Evolutionary conservation across 805 yeast species (phyloP), one percentile per base, ranked within the genome.

Genomic region (Kazachstania taianensis): DNA sequence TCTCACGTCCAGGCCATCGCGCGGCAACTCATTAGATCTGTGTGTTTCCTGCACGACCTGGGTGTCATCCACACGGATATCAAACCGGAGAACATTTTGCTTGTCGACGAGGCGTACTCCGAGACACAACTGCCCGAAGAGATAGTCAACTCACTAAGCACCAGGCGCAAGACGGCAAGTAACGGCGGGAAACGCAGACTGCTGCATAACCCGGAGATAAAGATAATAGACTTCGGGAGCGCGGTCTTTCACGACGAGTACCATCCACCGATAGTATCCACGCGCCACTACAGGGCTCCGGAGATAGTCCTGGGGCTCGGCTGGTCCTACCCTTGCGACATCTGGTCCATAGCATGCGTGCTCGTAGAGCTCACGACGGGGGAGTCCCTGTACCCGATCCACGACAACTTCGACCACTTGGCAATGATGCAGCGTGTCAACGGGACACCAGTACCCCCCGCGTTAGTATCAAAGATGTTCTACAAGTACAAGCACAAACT

Each of bases 271-370:
- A 77, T 92, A 12, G 95, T 92, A 8, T 83, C 95, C 6, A 92
- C 99, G 2, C 69, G 99, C 33, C 98, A 92, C 59, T 92, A 92
- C 58, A 66, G 98, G 36, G 98, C 98, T 0, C 98, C 98, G 0
- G 98, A 92, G 56, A 86, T 92, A 43, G 85, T 89, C 1, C 62
- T 92, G 20, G 96, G 96, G 2, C 69, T 74, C n/a, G 96, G 96
- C 14, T 92, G 98, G 97, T 81, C 95, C 6, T 86, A 72, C 49
- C 94, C 96, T 1, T 89, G 97, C 57, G 99, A 92, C 57, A 66
- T 89, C 63, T 92, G 99, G 99, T 83, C 95, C 1, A 69, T 92
- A 30, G 99, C 96, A 1, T 89, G 97, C 57, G 84, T 92, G 12
- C 62, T 92, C 24, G 87, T 85, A 7, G 99, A 92, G 61, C 62